Base-by-base conservation (phyloP, 2,329 filamentous ascomycete species). In the Rhinocladiella similis region DNA sequence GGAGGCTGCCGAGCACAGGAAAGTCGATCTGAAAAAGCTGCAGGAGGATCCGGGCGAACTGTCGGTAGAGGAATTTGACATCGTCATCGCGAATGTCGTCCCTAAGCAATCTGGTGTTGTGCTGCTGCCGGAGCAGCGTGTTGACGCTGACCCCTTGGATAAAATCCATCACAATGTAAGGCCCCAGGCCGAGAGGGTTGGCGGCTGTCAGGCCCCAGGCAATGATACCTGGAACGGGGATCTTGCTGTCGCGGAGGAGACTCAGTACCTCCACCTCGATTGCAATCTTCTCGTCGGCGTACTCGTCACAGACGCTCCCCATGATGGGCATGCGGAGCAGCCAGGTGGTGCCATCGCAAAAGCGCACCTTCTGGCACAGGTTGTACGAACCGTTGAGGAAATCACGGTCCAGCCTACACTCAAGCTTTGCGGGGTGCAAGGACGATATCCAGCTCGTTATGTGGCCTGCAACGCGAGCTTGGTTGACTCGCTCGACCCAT, bases 371-470 rank as follows among this genome's bases (percentile, higher is more conserved):
- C 20, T 69, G 43, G 6, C 69, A 64, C 1, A 65, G 65, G 60
- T 71, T 73, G 43, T 69, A 73, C 57, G 67, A 54, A 20, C 69
- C 68, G 61, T 70, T 48, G 57, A 68, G 59, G 63, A 72, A 69
- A 41, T 61, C 63, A 41, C 69, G 60, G 5, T 70, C 67, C 22
- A 70, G 65, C 54, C 65, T 54, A 62, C 70, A 72, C 41, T 63
- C 64, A 65, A 70, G 67, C 43, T 66, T 66, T 19, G 68, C 18
- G 27, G 67, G 65, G 66, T 73, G 66, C 51, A 72, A 71, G 50
- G 66, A 68, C 27, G 69, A 73, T 33, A 71, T 67, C 70, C 69
- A 73, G 53, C 46, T 45, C 47, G 47, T 56, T 20, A 56, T 46
- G 39, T 50, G 36, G 47, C 47, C 47, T 50, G 47, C 47, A 41